Evolutionary conservation across 257 asterid genomes (phyloP), one percentile per base, ranked within the genome.

Genomic region (Verbena officinalis): DNA sequence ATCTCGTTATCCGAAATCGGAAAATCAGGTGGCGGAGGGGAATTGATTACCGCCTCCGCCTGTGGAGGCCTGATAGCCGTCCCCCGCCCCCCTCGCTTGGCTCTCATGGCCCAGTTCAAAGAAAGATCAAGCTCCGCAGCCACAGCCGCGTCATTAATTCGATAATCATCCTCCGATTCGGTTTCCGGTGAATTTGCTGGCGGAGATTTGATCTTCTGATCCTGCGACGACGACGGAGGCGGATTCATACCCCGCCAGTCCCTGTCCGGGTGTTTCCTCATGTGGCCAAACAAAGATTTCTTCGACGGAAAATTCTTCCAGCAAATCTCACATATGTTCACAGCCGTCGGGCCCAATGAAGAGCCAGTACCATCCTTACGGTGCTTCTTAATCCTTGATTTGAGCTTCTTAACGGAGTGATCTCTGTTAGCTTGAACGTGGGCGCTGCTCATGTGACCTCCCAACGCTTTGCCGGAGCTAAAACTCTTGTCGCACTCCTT

Each of bases 381-480:
- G 24, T 4, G 17, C 17, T 0, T 33, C 33, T 7, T 44, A 59
- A 0, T 52, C 72, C 63, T 73, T 9, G 70, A 53, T 57, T 48
- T 71, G 20, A 44, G 65, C 80, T 65, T 77, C 61, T 50, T 73
- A 31, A 7, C 15, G 0, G 76, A 62, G 24, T 73, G 59, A 5
- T 73, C 86, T 33, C 73, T 80, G 55, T 70, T 73, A 9, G 95
- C 88, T 52, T 86, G 96, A 8, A 81, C 91, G 53, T 90, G 96
- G 16, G 88, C 93, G 55, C 84, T 84, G 74, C 97, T 87, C 78
- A 83, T 69, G 13, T 87, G 97, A 30, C 97, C 97, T 7, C 97
- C 96, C 16, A 86, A 13, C 3, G 96, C 97, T 50, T 84, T 91
- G 0, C 95, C 95, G 6, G 85, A 82, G 85, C 72, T 62, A 19